Evolutionary conservation across 2,329 filamentous ascomycete species (phyloP).

Genomic region (Dactylellina haptotyla): DNA sequence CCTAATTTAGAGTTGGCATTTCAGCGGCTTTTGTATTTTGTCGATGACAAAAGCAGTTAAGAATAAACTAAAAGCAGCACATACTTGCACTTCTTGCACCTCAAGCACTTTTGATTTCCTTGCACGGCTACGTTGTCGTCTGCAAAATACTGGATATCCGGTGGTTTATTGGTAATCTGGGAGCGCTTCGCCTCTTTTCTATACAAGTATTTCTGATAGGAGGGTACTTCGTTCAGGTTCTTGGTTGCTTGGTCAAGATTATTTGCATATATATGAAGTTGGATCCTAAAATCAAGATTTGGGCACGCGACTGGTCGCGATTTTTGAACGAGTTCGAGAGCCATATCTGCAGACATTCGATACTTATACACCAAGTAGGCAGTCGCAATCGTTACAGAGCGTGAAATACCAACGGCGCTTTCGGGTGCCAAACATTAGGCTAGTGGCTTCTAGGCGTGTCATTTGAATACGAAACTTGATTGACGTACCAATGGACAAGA

Average conservation of each 20-base stretch:
- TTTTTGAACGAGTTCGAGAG: conserved; percentile 75
- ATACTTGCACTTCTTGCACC: conserved; percentile 90
- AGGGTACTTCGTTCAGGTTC: conserved; percentile 71
- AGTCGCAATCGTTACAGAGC: conserved; percentile 83
- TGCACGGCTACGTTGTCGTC: conserved; percentile 61
- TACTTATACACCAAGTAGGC: conserved; percentile 83
- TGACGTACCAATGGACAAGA: conserved; percentile 74
- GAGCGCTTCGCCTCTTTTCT: conserved; percentile 73
- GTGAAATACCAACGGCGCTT: conserved; percentile 95
- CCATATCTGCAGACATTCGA: conserved; percentile 65
- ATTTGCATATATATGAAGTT: conserved; percentile 84
- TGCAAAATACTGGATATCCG: conserved; percentile 82
- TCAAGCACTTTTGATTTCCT: conserved; percentile 67
- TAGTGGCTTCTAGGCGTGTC: too few species aligned
- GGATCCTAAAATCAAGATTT: conserved; percentile 89
- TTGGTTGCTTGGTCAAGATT: conserved; percentile 79
- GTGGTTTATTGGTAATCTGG: conserved; percentile 80
- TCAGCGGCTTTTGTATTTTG: neutral
- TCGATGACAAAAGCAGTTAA: neutral
- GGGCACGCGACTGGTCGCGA: conserved; percentile 84
- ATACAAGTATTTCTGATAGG: conserved; percentile 83
- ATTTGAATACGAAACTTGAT: too few species aligned
- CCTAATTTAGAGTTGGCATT: neutral
- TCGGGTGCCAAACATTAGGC: conserved; percentile 38
- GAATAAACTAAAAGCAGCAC: conserved; percentile 54